These are phyloP conservation scores for Haematococcus lacustris DNA, from an alignment of 139 green algal genomes.

Conservation along the genomic window DNA sequence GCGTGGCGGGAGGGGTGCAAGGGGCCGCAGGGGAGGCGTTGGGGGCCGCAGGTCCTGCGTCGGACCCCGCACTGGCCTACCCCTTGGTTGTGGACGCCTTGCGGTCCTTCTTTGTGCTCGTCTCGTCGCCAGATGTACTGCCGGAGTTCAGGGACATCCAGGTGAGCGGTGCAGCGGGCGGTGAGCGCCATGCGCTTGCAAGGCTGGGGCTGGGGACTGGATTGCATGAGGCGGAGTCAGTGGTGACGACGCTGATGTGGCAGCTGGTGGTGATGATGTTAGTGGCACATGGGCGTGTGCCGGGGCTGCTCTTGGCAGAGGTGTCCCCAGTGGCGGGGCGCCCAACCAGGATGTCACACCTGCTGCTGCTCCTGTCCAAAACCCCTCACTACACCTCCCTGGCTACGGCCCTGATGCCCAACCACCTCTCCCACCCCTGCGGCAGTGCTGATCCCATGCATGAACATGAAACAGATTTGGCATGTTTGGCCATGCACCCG, in stretches of 20 bases:
- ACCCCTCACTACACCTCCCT: too few species aligned
- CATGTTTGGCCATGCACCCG: background rate
- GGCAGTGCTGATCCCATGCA: too few species aligned
- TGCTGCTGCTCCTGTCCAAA: too few species aligned
- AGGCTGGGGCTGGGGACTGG: background rate
- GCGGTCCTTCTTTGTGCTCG: slow-evolving; percentile 55
- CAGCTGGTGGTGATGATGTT: too few species aligned
- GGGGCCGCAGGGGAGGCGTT: background rate
- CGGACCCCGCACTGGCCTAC: slow-evolving; percentile 51
- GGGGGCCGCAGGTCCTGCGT: slow-evolving; percentile 17
- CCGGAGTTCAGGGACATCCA: slow-evolving; percentile 66
- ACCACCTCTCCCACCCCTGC: too few species aligned
- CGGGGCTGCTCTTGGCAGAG: background rate
- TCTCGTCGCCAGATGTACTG: slow-evolving; percentile 63
- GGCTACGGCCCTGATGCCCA: too few species aligned
- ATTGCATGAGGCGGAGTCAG: background rate
- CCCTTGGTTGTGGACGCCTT: slow-evolving; percentile 46
- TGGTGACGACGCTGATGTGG: too few species aligned
- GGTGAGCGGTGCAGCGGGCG: slow-evolving; percentile 15
- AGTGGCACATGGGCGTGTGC: background rate
- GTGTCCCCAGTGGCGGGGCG: background rate
- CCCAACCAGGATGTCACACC: background rate
- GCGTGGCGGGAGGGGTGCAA: background rate
- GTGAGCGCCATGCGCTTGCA: background rate
- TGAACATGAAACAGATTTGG: background rate